Percentiles rank a stretch among this genome's conserved stretches.
phyloP scores from a whole-genome alignment of 2,329 filamentous ascomycete genomes.

The Talaromyces sp. region DNA sequence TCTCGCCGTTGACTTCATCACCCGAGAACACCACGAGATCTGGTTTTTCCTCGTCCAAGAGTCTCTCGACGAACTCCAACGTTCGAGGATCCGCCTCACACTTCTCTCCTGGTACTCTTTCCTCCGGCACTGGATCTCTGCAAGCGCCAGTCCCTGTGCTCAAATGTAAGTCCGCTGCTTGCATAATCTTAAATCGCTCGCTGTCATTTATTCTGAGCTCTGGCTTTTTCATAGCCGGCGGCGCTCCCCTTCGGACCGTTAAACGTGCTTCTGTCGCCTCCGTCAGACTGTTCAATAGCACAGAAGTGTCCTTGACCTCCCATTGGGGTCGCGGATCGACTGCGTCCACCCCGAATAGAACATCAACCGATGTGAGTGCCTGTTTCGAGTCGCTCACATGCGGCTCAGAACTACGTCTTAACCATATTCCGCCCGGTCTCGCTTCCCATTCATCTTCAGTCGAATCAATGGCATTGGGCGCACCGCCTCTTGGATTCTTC shows the following conservation, averaged over 20 bases:
- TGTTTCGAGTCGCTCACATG: conserved; percentile 70
- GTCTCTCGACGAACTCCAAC: conserved; percentile 76
- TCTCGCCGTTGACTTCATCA: conserved; percentile 93
- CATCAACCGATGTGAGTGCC: conserved; percentile 75
- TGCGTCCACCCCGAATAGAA: conserved; percentile 85
- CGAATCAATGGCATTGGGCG: conserved; percentile 55
- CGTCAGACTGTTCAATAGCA: conserved; percentile 63
- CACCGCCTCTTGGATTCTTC: conserved; percentile 27
- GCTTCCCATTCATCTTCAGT: conserved; percentile 70
- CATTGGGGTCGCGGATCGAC: conserved; percentile 85
- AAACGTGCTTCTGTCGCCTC: conserved; percentile 68
- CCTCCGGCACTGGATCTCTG: conserved; percentile 76
- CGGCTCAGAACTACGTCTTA: conserved; percentile 68
- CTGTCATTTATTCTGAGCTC: conserved; percentile 76
- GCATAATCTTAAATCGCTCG: conserved; percentile 95
- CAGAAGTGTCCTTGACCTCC: conserved; percentile 69
- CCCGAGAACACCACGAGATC: conserved; percentile 89
- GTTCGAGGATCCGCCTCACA: conserved; percentile 93
- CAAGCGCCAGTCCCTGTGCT: conserved; percentile 84
- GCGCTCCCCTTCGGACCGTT: conserved; percentile 70
- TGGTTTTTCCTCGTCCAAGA: conserved; percentile 89
- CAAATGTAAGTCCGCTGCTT: conserved; percentile 89
- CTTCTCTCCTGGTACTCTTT: conserved; percentile 62
- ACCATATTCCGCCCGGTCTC: conserved; percentile 73
- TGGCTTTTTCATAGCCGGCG: conserved; percentile 62